These are phyloP conservation scores for Trametopsis cervina DNA, from an alignment of 768 basidiomycete species.

Conservation along the genomic window DNA sequence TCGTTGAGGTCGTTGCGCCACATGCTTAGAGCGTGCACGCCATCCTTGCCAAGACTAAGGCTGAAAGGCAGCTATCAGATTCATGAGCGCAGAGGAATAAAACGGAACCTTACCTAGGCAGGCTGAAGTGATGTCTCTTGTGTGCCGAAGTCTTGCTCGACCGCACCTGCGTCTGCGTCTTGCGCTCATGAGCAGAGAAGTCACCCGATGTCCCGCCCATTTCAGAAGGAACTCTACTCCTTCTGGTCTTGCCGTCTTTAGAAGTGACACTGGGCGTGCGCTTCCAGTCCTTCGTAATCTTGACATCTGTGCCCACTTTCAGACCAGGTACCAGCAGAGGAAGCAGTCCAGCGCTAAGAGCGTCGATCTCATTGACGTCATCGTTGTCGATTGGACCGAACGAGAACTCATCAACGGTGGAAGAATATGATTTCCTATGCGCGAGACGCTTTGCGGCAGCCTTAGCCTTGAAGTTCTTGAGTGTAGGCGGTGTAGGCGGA, in stretches of 20 bases:
- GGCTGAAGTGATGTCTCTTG: slow-evolving; percentile 58
- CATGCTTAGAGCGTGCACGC: slow-evolving; percentile 39
- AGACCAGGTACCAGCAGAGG: slow-evolving; percentile 64
- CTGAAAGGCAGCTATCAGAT: slow-evolving; percentile 26
- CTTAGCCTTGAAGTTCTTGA: slow-evolving; percentile 45
- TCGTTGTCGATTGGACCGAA: slow-evolving; percentile 47
- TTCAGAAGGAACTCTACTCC: slow-evolving; percentile 19
- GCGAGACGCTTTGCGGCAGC: slow-evolving; percentile 29
- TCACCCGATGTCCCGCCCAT: slow-evolving; percentile 28
- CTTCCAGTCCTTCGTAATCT: slow-evolving; percentile 32
- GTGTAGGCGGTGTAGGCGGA: slow-evolving; percentile 68
- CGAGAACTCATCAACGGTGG: slow-evolving; percentile 57
- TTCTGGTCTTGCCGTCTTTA: slow-evolving; percentile 1
- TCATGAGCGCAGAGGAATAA: not conserved
- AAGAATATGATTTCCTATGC: slow-evolving; percentile 46
- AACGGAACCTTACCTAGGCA: slow-evolving; percentile 48
- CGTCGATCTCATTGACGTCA: slow-evolving; percentile 59
- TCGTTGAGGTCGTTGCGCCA: slow-evolving; percentile 51
- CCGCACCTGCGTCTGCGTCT: slow-evolving; percentile 18
- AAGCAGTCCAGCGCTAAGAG: slow-evolving; percentile 60
- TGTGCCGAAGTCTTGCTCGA: slow-evolving; percentile 43
- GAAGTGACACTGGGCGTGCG: slow-evolving; percentile 12
- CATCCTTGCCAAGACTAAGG: slow-evolving; percentile 56
- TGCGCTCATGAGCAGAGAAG: slow-evolving; percentile 40
- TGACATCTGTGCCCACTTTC: slow-evolving; percentile 49